Percentiles rank a stretch among this genome's conserved stretches.
phyloP scores from a whole-genome alignment of 1,284 basidiomycete genomes.

The Schizopora paradoxa region DNA sequence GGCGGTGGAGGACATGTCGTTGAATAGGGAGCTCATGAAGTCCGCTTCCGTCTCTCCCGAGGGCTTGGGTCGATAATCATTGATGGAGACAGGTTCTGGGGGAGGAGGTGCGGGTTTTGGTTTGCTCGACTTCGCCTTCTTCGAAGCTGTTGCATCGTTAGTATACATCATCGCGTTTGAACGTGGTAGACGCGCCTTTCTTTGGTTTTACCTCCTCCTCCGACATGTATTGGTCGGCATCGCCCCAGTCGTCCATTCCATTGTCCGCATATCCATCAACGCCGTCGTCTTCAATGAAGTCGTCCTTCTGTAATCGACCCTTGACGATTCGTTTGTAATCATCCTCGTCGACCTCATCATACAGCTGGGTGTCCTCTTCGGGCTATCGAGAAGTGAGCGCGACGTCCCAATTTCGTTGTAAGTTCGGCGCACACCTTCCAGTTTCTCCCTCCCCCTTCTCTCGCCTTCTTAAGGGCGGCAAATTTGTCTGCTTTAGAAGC shows the following conservation, averaged over 20 bases:
- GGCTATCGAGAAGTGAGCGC: conserved; percentile 29
- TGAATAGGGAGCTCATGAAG: conserved; percentile 78
- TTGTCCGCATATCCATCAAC: conserved; percentile 92
- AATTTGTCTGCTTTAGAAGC: conserved; percentile 30
- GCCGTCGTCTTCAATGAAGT: conserved; percentile 96
- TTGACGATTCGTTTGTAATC: conserved; percentile 86
- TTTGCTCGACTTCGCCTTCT: conserved; percentile 37
- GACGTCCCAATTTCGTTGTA: neutral
- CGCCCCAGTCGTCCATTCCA: conserved; percentile 90
- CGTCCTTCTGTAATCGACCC: conserved; percentile 82
- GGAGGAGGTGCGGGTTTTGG: conserved; percentile 46
- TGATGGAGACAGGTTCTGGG: conserved; percentile 53
- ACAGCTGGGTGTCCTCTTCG: conserved; percentile 71
- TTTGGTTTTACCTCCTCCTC: conserved; percentile 29
- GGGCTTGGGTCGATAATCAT: conserved; percentile 69
- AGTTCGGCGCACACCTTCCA: conserved; percentile 28
- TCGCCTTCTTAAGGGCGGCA: conserved; percentile 30
- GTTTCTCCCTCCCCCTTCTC: conserved; percentile 32
- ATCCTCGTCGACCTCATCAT: conserved; percentile 91
- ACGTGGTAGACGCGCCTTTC: conserved; percentile 17
- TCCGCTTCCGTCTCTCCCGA: conserved; percentile 78
- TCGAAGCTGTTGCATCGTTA: conserved; percentile 32
- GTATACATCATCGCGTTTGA: conserved; percentile 41
- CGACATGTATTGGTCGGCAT: conserved; percentile 42
- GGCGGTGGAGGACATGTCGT: conserved; percentile 53